These are phyloP conservation scores for Geranium rotundifolium DNA, from an alignment of 345 rosid genomes.

Conservation along the genomic window DNA sequence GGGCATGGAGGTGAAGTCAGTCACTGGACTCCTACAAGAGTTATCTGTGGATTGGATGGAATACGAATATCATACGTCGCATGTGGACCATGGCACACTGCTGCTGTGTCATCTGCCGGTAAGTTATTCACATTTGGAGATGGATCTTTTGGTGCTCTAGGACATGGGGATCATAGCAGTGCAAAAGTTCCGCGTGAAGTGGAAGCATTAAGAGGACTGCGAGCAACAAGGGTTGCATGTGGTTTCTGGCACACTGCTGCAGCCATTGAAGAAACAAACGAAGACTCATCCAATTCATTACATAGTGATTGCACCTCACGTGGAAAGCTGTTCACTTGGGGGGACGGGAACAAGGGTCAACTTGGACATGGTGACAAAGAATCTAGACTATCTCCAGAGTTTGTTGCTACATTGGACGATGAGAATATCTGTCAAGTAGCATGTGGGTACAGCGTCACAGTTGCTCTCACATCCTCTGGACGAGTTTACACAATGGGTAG, in stretches of 20 bases:
- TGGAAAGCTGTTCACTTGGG: constrained; percentile 77
- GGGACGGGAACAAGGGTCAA: constrained; percentile 59
- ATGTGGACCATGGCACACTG: constrained; percentile 47
- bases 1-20: constrained; percentile 75
- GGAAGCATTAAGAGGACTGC: constrained; percentile 46
- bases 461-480: constrained; percentile 57
- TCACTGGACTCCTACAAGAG: constrained; percentile 72
- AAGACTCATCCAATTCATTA: constrained; percentile 33
- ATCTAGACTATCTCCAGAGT: constrained; percentile 47
- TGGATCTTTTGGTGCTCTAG: constrained; percentile 83
- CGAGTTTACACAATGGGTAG: constrained; percentile 80
- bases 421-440: constrained; percentile 49
- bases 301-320: constrained; percentile 20
- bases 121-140: constrained; percentile 90
- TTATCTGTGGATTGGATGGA: constrained; percentile 46
- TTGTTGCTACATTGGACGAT: constrained; percentile 33
- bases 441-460: constrained; percentile 63
- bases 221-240: constrained; percentile 59
- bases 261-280: constrained; percentile 36
- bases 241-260: constrained; percentile 96
- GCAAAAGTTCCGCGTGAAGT: constrained; percentile 61
- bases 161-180: constrained; percentile 66
- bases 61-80: constrained; percentile 42
- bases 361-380: constrained; percentile 75
- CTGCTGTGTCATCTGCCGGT: constrained; percentile 36